These are phyloP conservation scores for Trichoderma koningii DNA, from an alignment of 2,329 filamentous ascomycete species.

Conservation along the genomic window DNA sequence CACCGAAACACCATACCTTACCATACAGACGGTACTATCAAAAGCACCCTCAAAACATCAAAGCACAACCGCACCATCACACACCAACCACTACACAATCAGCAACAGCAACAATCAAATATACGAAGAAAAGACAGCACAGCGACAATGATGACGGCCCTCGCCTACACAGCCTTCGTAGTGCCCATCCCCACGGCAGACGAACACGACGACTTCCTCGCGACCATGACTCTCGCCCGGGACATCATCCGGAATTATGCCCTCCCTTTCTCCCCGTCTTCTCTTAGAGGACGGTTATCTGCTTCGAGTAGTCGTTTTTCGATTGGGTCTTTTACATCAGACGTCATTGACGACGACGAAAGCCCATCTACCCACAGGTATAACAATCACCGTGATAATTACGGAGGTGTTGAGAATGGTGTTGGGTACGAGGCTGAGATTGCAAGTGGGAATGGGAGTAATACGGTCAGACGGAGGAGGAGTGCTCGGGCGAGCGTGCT, in stretches of 20 bases:
- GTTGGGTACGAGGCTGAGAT: not conserved
- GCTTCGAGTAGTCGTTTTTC: not conserved
- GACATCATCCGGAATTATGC: no score
- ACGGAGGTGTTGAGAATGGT: not conserved
- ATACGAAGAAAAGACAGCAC: not conserved
- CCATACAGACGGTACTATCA: no score
- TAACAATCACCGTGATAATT: not conserved
- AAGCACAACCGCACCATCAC: no score
- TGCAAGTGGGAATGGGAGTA: not conserved
- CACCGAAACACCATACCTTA: no score
- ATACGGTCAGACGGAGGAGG: not conserved
- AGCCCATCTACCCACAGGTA: not conserved
- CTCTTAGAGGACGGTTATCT: not conserved
- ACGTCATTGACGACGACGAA: no score
- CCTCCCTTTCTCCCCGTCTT: not conserved
- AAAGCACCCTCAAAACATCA: no score
- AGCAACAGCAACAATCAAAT: no score
- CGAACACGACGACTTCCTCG: conserved; percentile 8
- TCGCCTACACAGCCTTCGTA: not conserved
- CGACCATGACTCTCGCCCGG: not conserved
- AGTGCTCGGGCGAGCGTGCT: not conserved
- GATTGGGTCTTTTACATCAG: not conserved
- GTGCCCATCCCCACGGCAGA: conserved; percentile 1
- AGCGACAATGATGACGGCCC: not conserved
- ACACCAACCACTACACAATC: no score